Conservation (phyloP, 1,284 basidiomycete species). For the Erythrobasidium hasegawianum region DNA sequence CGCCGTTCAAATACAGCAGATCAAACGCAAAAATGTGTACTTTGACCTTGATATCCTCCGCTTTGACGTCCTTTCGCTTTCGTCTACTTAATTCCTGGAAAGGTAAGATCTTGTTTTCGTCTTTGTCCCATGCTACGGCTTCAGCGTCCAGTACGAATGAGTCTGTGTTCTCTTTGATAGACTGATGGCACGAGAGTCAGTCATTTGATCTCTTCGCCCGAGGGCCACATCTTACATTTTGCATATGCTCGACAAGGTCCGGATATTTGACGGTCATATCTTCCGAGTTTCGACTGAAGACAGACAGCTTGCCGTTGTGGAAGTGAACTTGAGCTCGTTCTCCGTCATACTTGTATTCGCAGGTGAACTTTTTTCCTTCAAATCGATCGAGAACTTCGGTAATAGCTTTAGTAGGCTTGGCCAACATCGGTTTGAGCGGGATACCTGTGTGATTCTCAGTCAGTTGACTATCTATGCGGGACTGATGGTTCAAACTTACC, state of each 20-base stretch:
- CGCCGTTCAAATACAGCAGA: slow-evolving; percentile 86
- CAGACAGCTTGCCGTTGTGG: slow-evolving; percentile 71
- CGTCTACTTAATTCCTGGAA: slow-evolving; percentile 95
- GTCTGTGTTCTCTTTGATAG: slow-evolving; percentile 70
- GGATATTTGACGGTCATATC: slow-evolving; percentile 99
- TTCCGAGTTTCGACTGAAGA: slow-evolving; percentile 97
- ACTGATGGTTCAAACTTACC: slow-evolving; percentile 53
- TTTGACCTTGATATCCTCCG: slow-evolving; percentile 90
- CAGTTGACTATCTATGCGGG: background rate
- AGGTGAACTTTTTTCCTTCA: slow-evolving; percentile 92
- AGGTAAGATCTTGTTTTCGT: slow-evolving; percentile 71
- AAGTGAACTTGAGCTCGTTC: slow-evolving; percentile 93
- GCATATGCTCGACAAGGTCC: slow-evolving; percentile 88
- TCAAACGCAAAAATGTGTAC: slow-evolving; percentile 97
- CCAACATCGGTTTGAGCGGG: slow-evolving; percentile 97
- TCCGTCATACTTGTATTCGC: slow-evolving; percentile 99
- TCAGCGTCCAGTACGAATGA: slow-evolving; percentile 95
- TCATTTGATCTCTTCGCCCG: no score
- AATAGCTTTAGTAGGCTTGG: slow-evolving; percentile 99
- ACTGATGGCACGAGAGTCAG: slow-evolving; percentile 54
- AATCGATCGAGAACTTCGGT: slow-evolving; percentile 97
- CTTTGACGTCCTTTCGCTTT: slow-evolving; percentile 95
- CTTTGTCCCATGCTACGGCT: slow-evolving; percentile 89
- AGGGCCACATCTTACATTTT: slow-evolving; percentile 71
- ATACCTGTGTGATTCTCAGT: slow-evolving; percentile 54